Evolutionary conservation across 2,329 filamentous ascomycete genomes (phyloP), one percentile per base, ranked within the genome.

Genomic region (Ceratocystis papillata): DNA sequence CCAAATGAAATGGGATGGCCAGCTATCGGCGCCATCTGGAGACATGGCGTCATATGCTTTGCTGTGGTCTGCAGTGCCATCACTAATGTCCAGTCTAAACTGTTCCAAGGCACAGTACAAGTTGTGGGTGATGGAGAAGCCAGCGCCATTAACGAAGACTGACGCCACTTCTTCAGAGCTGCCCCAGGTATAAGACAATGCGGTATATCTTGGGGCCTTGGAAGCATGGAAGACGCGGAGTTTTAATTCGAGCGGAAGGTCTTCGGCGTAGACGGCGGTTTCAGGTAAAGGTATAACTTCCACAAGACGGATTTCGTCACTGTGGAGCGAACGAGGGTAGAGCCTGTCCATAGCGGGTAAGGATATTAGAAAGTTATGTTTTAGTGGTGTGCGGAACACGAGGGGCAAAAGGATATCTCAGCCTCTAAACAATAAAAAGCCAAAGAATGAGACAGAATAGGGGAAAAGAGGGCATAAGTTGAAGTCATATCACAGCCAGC

Each of bases 101-200:
- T 72, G 69, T 5, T 71, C 69, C 17, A 74, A 62, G 0, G 72
- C 72, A 25, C 70, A 67, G 20, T 73, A 70, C 15, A 74, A 69
- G 57, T 73, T 74, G 33, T 69, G 64, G 3, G 72, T 74, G 61
- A 73, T 70, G 7, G 45, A 17, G 5, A 69, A 69, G 8, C 62
- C 17, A 2, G 57, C 55, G n/a, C 69, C 68, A 57, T 73, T 71
- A n/a, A 73, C 63, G 3, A 64, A 33, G 28, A 73, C 69, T 4
- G 70, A 62, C 50, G 68, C 67, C 15, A 66, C 62, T 22, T 67
- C 66, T 44, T 69, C 41, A 2, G 68, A 64, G 25, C 69, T 71
- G 1, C 71, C 72, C 71, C 73, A 73, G 1, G 71, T 71, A 25
- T 74, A 74, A 2, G 72, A 73, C 0, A 74, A 55, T 5, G 72